phyloP scores from a whole-genome alignment of 1,284 basidiomycete species.

The Ganoderma leucocontextum region DNA sequence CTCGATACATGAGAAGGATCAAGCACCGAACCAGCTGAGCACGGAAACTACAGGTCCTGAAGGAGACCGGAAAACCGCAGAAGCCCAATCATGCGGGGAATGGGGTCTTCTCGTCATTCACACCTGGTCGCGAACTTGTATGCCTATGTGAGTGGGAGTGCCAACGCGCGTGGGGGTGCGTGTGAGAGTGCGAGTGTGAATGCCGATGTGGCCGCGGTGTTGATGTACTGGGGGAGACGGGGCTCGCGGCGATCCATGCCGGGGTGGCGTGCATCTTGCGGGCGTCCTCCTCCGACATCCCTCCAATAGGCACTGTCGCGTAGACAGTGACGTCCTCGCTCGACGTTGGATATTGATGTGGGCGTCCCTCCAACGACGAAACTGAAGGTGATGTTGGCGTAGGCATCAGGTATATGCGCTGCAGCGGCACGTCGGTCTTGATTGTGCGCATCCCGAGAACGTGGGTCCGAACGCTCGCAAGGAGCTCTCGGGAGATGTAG shows the following conservation, averaged over 20 bases:
- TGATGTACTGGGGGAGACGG: conserved; percentile 16
- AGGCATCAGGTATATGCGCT: conserved; percentile 66
- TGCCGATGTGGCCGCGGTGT: conserved; percentile 29
- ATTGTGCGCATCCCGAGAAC: conserved; percentile 37
- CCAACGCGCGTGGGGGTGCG: conserved; percentile 21
- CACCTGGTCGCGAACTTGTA: conserved; percentile 42
- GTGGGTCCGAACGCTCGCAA: conserved; percentile 31
- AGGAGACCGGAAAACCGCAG: background rate
- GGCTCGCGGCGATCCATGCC: conserved; percentile 61
- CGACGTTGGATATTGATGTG: conserved; percentile 25
- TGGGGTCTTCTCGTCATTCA: conserved; percentile 45
- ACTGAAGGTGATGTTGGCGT: conserved; percentile 37
- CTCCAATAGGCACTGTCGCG: conserved; percentile 67
- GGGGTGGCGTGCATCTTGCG: conserved; percentile 66
- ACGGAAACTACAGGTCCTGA: background rate
- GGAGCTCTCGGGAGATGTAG: conserved; percentile 53
- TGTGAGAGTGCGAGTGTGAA: conserved; percentile 32
- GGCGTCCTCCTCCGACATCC: conserved; percentile 59
- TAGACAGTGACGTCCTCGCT: conserved; percentile 57
- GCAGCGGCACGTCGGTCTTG: conserved; percentile 45
- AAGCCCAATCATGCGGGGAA: conserved; percentile 16
- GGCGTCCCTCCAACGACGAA: conserved; percentile 20
- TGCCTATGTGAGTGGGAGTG: conserved; percentile 33
- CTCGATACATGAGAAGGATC: conserved; percentile 2
- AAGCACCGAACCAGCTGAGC: background rate